Percentiles rank a stretch among this genome's conserved stretches.
phyloP scores from a whole-genome alignment of 495 filamentous ascomycete species.

The Hypoxylon lienhwacheense region DNA sequence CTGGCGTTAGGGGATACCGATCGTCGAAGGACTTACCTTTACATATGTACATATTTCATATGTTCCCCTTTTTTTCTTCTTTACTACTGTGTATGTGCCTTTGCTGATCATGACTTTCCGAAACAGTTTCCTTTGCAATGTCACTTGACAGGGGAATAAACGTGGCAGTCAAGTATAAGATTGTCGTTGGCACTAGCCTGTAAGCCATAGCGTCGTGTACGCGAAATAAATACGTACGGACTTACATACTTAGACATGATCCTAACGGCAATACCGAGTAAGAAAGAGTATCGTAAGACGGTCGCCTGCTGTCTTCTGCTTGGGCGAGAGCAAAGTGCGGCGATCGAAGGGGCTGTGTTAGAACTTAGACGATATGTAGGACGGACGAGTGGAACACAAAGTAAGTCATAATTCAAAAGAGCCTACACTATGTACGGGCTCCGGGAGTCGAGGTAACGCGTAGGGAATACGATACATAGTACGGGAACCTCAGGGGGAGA shows the following conservation, averaged over 20 bases:
- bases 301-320: conserved; percentile 3
- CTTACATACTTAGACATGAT: conserved; percentile 16
- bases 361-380: conserved; percentile 8
- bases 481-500: conserved; percentile 10
- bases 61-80: conserved; percentile 3
- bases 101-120: conserved; percentile 19
- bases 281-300: neutral
- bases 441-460: neutral
- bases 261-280: conserved; percentile 2
- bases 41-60: conserved; percentile 18
- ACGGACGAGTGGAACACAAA: neutral
- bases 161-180: conserved; percentile 12
- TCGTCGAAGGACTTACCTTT: conserved; percentile 26
- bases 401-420: neutral
- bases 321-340: neutral
- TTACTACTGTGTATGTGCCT: conserved; percentile 1
- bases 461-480: conserved; percentile 1
- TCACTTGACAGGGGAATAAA: conserved; percentile 21
- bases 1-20: conserved; percentile 24
- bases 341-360: conserved; percentile 7
- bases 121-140: conserved; percentile 25
- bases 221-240: conserved; percentile 1
- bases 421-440: neutral
- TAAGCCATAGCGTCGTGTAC: conserved; percentile 2
- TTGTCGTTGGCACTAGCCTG: conserved; percentile 14